A percentile compares a stretch with the other conserved stretches of the same genome.
Evolutionary conservation across 164 flowering plant genomes (phyloP).

Genomic region (Dillenia turbinata): DNA sequence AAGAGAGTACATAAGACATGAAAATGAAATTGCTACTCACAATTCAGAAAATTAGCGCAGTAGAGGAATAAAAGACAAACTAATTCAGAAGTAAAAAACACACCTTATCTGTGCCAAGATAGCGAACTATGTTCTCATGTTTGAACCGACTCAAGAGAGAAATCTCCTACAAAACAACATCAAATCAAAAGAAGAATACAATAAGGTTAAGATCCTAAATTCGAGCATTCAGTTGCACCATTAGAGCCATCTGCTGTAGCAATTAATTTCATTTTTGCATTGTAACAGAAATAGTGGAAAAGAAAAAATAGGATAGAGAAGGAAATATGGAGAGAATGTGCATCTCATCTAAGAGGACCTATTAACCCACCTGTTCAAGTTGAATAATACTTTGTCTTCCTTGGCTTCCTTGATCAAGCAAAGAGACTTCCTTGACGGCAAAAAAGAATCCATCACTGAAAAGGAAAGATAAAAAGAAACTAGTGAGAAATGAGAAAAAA

Average conservation of each 20-base stretch:
- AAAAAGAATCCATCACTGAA: constrained; percentile 84
- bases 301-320: too few species aligned
- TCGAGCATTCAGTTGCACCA: too few species aligned
- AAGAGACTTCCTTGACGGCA: constrained; percentile 91
- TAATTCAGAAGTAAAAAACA: not conserved
- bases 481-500: not conserved
- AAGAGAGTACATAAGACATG: too few species aligned
- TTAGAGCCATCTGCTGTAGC: too few species aligned
- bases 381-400: constrained; percentile 64
- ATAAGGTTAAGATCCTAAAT: too few species aligned
- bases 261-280: too few species aligned
- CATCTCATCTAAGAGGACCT: too few species aligned
- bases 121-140: constrained; percentile 92
- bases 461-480: not conserved
- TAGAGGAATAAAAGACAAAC: not conserved
- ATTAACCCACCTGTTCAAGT: constrained; percentile 69
- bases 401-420: constrained; percentile 78
- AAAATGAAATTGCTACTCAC: too few species aligned
- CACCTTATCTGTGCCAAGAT: constrained; percentile 88
- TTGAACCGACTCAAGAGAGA: constrained; percentile 77
- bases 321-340: too few species aligned
- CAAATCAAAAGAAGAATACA: constrained; percentile 3
- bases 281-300: too few species aligned
- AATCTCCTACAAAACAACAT: constrained; percentile 59
- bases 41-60: too few species aligned